Evolutionary conservation across 768 basidiomycete genomes (phyloP), one percentile per base, ranked within the genome.

Genomic region (Termitomyces sp.): DNA sequence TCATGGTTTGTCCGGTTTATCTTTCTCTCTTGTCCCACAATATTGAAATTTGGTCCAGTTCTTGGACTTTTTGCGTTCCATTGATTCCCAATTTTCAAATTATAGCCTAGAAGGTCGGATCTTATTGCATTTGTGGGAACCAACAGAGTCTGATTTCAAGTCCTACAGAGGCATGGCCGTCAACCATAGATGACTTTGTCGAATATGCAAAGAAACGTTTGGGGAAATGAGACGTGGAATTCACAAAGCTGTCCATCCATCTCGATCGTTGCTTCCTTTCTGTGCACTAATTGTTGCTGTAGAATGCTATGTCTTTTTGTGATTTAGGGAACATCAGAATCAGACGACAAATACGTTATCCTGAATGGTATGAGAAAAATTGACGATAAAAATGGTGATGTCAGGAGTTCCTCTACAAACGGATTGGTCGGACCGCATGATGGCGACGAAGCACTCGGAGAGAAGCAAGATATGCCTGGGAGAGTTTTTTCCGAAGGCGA

Each of bases 101-200:
- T 87, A 92, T 64, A 89, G 93, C 65, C 71, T 77, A 60, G 88
- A 92, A 75, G 88, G 91, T 89, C 57, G 41, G 74, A 64, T 43
- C 23, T 20, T 33, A 29, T 35, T 40, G 22, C 41, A 39, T 16
- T 54, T 7, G 29, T 43, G 20, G 16, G 58, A 48, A 10, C 27
- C 20, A 50, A 52, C 6, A 23, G 61, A 45, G 38, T 53, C 56
- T 58, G 38, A 59, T 48, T 6, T 29, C 35, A 33, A 15, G 13
- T 46, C 49, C 56, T 18, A n/a, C 63, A 91, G 91, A 81, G 44
- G 88, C 92, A 2, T 94, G 91, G 91, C 91, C 91, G 5, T 91
- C 90, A 35, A 80, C 86, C 22, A 88, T 94, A 58, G 91, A 94
- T 62, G 89, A 90, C 49, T 93, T 91, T 62, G 89, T 91, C 15